These are phyloP conservation scores for Exophiala bonariae DNA, from an alignment of 2,329 filamentous ascomycete genomes.

Conservation along the genomic window DNA sequence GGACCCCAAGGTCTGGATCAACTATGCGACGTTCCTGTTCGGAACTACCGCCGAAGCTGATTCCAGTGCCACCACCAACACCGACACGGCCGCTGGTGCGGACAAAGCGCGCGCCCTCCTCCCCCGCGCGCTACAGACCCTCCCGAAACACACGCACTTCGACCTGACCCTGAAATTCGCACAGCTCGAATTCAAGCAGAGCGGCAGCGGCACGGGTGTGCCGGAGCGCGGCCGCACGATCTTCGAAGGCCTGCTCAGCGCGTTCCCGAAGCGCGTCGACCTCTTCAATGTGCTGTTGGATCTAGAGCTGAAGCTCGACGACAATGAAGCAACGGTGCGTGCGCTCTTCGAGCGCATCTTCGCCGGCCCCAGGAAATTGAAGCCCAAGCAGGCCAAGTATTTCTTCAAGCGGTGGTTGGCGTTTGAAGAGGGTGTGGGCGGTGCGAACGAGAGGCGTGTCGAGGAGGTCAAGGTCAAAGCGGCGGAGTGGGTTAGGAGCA, in stretches of 20 bases:
- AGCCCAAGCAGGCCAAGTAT: conserved; percentile 77
- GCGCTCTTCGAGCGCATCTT: conserved; percentile 79
- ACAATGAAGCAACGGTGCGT: conserved; percentile 62
- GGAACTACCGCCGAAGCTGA: conserved; percentile 68
- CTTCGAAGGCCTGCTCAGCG: conserved; percentile 82
- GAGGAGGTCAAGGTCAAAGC: conserved; percentile 72
- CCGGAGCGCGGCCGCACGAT: conserved; percentile 90
- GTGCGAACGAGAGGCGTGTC: conserved; percentile 67
- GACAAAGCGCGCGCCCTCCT: conserved; percentile 77
- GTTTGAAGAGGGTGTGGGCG: conserved; percentile 69
- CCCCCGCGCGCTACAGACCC: conserved; percentile 78
- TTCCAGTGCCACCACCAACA: too few relatives aligned
- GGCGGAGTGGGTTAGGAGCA: conserved; percentile 34
- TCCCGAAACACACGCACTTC: conserved; percentile 69
- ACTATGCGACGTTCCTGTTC: conserved; percentile 93
- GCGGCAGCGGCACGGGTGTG: conserved; percentile 68
- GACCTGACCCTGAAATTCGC: conserved; percentile 84
- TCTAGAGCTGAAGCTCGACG: conserved; percentile 67
- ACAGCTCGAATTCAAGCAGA: conserved; percentile 76
- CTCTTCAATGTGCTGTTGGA: conserved; percentile 92
- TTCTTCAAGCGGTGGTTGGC: conserved; percentile 92
- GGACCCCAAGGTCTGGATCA: conserved; percentile 80
- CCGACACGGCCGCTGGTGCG: conserved; percentile 66
- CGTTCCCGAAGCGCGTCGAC: conserved; percentile 86
- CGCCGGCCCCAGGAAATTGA: conserved; percentile 55